Evolutionary conservation across 2,329 filamentous ascomycete species (phyloP), one percentile per base, ranked within the genome.

Genomic region (Botrytis byssoidea): DNA sequence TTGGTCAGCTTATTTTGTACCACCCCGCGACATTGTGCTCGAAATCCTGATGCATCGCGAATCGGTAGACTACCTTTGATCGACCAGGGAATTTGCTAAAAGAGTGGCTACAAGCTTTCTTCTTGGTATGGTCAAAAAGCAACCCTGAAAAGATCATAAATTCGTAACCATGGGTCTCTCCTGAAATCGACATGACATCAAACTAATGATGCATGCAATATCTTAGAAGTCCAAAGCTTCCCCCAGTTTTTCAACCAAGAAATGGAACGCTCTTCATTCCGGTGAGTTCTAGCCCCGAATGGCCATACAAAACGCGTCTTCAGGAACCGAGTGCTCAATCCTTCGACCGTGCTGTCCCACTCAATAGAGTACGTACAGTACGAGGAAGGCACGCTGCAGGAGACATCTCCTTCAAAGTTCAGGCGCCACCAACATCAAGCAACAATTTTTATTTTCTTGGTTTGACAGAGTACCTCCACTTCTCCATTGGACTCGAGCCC

Each of bases 101-200:
- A 67, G 4, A 25, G 14, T 12, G 14, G 32, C 20, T 40, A 9
- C 32, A 55, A 55, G 44, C 29, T 66, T 48, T 29, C 7, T 68
- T 70, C 51, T 70, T 57, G 67, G 67, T 59, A 42, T 60, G 14
- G 29, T 63, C 12, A 29, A 37, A 29, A 63, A 63, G 29, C 18
- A 69, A 57, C n/a, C n/a, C 22, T 44, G 48, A 42, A 69, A n/a
- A 40, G 66, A 42, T 69, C 6, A 18, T 42, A 42, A 22, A 67
- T 9, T 20, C 35, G 35, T 25, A 55, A 32, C 29, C 37, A 37
- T 44, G 8, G 9, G 5, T 22, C 3, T 57, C 64, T 35, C 64
- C 66, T 42, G 35, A 40, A 42, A 57, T n/a, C 32, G 35, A 46
- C 59, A 65, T 71, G 69, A 65, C 69, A 71, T 71, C 69, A 55